Conservation (phyloP, 2,329 filamentous ascomycete species). For the Hypoxylon rubiginosum region DNA sequence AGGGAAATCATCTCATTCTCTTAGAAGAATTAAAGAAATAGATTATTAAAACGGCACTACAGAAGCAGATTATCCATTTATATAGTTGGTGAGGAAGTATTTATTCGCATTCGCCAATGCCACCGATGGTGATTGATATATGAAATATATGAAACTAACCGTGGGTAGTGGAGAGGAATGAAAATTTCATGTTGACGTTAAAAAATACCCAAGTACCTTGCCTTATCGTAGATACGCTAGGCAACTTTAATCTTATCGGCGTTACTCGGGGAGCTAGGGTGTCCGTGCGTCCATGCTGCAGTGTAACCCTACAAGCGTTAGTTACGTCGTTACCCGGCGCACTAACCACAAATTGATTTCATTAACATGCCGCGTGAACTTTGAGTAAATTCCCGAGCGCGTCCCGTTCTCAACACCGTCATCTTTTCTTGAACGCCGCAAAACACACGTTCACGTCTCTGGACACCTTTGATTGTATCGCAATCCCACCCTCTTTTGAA, state of each 20-base stretch:
- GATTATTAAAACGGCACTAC: conserved; percentile 12
- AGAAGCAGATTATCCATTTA: conserved; percentile 6
- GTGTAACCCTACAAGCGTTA: too few relatives aligned
- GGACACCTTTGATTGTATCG: background rate
- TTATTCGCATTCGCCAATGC: background rate
- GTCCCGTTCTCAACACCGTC: background rate
- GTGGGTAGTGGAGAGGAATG: background rate
- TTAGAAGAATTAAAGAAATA: conserved; percentile 4
- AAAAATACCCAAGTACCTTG: background rate
- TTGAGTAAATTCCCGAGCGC: background rate
- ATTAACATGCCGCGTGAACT: background rate
- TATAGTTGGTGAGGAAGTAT: background rate
- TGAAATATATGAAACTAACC: background rate
- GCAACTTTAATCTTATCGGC: background rate
- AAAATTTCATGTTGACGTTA: background rate
- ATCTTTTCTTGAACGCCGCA: background rate
- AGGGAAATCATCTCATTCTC: conserved; percentile 50
- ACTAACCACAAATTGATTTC: background rate
- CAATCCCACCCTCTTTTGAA: too few relatives aligned
- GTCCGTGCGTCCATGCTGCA: background rate
- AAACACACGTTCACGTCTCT: background rate
- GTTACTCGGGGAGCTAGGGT: background rate
- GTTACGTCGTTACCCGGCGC: too few relatives aligned
- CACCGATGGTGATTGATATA: background rate
- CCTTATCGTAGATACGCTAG: background rate